Percentiles rank a stretch among this genome's conserved stretches.
phyloP scores from a whole-genome alignment of 2,329 filamentous ascomycete species.

The Myriangium duriaei region DNA sequence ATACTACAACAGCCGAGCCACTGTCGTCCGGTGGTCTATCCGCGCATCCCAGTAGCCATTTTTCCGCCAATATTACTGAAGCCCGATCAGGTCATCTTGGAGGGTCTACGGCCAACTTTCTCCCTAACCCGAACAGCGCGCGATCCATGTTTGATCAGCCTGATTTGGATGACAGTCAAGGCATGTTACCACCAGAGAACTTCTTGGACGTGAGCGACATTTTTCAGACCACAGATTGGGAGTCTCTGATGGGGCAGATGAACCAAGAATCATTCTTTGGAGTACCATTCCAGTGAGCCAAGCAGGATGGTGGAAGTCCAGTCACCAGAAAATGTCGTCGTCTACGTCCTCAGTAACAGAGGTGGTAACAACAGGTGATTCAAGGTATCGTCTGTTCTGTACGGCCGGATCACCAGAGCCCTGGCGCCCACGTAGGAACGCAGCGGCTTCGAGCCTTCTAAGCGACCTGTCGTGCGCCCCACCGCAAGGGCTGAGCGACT shows the following conservation, averaged over 20 bases:
- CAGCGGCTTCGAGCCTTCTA: background rate
- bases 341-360: too few species aligned
- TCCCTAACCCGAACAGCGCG: too few species aligned
- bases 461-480: background rate
- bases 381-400: background rate
- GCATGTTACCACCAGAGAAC: too few species aligned
- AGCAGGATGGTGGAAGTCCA: background rate
- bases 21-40: too few species aligned
- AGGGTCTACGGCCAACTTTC: too few species aligned
- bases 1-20: too few species aligned
- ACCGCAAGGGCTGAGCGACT: too few species aligned
- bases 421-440: background rate
- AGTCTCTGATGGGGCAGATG: slow-evolving; percentile 1
- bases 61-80: too few species aligned
- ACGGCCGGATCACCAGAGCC: background rate
- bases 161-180: too few species aligned
- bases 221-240: slow-evolving; percentile 6
- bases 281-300: slow-evolving; percentile 1
- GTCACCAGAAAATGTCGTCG: slow-evolving; percentile 6
- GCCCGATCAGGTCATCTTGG: too few species aligned
- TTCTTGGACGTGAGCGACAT: slow-evolving; percentile 5
- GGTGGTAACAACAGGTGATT: background rate
- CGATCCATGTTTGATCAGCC: too few species aligned
- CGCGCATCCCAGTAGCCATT: too few species aligned
- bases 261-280: slow-evolving; percentile 2